Conservation (phyloP, 1,284 basidiomycete genomes). For the Ustanciosporium gigantosporum region DNA sequence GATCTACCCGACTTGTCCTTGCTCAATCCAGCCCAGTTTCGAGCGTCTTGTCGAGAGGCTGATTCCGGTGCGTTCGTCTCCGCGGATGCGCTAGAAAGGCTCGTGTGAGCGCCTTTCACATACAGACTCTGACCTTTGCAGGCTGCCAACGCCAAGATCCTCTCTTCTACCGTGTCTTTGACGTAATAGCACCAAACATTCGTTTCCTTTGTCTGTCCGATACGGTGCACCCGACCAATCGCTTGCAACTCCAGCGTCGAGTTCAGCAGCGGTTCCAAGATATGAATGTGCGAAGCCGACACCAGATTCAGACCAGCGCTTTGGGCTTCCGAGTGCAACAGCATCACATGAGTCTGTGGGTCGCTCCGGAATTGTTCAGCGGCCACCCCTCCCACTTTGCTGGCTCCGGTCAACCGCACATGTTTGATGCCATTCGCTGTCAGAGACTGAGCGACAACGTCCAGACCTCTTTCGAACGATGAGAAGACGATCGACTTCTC, state of each 20-base stretch:
- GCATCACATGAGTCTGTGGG: conserved; percentile 37
- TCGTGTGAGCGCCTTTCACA: conserved; percentile 24
- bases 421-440: conserved; percentile 42
- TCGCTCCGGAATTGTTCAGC: conserved; percentile 40
- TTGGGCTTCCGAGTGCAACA: conserved; percentile 57
- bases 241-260: conserved; percentile 54
- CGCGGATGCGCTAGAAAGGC: background rate
- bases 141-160: conserved; percentile 42
- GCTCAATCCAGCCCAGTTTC: conserved; percentile 18
- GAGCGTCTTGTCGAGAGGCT: conserved; percentile 16
- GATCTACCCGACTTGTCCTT: conserved; percentile 9
- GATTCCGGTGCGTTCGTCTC: conserved; percentile 12
- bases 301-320: conserved; percentile 54
- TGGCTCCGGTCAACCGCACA: conserved; percentile 40
- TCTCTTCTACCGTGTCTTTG: conserved; percentile 52
- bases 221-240: conserved; percentile 54
- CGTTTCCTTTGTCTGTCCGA: conserved; percentile 52
- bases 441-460: conserved; percentile 50
- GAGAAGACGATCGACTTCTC: conserved; percentile 57
- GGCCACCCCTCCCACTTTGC: conserved; percentile 23
- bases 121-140: conserved; percentile 45
- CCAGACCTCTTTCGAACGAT: conserved; percentile 53
- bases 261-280: conserved; percentile 57
- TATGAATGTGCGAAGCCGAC: conserved; percentile 47
- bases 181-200: conserved; percentile 51